Percentiles rank a stretch among this genome's conserved stretches.
Conservation (phyloP, 257 asterid species). For the Solanum appendiculatum region DNA sequence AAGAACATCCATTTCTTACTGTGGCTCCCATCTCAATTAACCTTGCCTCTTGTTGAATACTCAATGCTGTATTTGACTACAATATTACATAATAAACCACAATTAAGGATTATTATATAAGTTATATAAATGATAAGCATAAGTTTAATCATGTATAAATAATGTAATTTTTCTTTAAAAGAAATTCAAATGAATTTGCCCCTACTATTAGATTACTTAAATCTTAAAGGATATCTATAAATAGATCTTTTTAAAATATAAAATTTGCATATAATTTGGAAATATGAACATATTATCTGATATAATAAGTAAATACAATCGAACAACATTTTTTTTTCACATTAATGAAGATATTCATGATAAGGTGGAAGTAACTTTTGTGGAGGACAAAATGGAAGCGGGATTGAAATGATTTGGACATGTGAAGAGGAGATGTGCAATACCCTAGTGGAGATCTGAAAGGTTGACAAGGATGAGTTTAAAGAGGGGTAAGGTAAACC, state of each 20-base stretch:
- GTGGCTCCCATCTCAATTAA: slow-evolving; percentile 45
- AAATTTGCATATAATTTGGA: neutral
- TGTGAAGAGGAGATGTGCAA: no score
- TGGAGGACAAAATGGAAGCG: neutral
- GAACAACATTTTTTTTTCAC: neutral
- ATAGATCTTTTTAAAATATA: neutral
- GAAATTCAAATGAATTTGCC: neutral
- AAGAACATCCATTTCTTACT: slow-evolving; percentile 24
- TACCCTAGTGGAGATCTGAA: no score
- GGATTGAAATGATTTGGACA: no score
- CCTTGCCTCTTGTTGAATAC: slow-evolving; percentile 26
- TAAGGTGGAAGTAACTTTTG: neutral
- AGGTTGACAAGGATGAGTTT: neutral
- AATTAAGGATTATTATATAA: neutral
- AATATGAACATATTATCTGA: neutral
- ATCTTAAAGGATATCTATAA: neutral
- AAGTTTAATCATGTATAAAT: neutral
- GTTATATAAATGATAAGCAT: neutral
- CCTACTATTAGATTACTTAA: neutral
- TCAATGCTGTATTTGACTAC: slow-evolving; percentile 34
- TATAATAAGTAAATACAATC: neutral
- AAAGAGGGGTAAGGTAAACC: no score
- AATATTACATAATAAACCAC: neutral
- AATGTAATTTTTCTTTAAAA: neutral
- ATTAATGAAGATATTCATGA: neutral